A percentile compares a stretch with the other conserved stretches of the same genome.
Evolutionary conservation across 129 eudicot species (phyloP).

Genomic region (Chrysanthemum lavandulifolium): DNA sequence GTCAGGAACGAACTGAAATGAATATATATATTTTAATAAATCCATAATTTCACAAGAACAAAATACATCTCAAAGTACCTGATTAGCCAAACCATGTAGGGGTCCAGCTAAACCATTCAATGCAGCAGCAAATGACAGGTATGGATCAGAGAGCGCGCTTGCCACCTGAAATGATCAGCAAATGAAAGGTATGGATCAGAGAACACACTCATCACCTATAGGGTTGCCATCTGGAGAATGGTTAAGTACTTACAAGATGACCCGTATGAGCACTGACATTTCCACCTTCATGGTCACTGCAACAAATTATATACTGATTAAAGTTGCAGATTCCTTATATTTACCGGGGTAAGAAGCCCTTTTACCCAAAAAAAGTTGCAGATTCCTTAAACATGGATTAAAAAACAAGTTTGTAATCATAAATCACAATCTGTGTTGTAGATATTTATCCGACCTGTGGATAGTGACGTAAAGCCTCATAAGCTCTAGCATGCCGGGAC

Average conservation of each 20-base stretch:
- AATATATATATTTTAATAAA: no score
- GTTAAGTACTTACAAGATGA: constrained; percentile 70
- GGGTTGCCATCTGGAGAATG: background rate
- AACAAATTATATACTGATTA: constrained; percentile 21
- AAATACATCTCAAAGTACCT: constrained; percentile 45
- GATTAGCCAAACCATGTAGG: constrained; percentile 98
- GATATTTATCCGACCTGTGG: constrained; percentile 55
- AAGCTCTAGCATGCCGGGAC: constrained; percentile 90
- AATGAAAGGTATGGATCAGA: background rate
- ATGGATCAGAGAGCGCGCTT: constrained; percentile 98
- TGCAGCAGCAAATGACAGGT: constrained; percentile 99
- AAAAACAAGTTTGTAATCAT: background rate
- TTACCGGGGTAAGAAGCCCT: no score
- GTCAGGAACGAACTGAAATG: no score
- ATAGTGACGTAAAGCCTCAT: constrained; percentile 96
- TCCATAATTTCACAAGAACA: background rate
- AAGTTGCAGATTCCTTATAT: background rate
- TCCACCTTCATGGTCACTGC: constrained; percentile 99
- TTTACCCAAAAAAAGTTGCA: background rate
- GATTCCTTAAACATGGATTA: constrained; percentile 9
- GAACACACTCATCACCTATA: no score
- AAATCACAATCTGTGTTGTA: background rate
- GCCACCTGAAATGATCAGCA: constrained; percentile 59
- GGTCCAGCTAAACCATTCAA: constrained; percentile 99
- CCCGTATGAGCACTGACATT: constrained; percentile 99